Percentiles rank a stretch among this genome's conserved stretches.
phyloP scores from a whole-genome alignment of 2,329 filamentous ascomycete species.

The Ophiostoma sp. region DNA sequence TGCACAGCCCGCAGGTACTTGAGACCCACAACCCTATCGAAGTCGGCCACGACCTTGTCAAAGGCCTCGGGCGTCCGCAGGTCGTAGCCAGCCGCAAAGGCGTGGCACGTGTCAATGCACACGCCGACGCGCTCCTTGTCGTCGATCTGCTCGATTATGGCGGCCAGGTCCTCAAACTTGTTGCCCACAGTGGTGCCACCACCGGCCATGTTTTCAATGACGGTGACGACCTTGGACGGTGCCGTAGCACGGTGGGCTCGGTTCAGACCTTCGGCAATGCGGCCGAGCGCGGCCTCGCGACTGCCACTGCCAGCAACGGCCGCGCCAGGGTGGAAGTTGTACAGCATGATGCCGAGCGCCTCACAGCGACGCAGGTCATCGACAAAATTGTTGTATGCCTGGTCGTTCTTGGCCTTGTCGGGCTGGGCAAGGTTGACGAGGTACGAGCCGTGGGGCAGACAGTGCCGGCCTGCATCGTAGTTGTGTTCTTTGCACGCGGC shows the following conservation, averaged over 20 bases:
- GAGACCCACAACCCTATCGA: slow-evolving; percentile 71
- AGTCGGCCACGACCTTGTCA: slow-evolving; percentile 63
- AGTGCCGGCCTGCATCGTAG: slow-evolving; percentile 66
- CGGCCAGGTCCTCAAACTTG: slow-evolving; percentile 76
- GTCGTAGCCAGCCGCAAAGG: slow-evolving; percentile 92
- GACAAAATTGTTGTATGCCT: slow-evolving; percentile 79
- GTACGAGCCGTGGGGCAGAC: slow-evolving; percentile 91
- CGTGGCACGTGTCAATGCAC: slow-evolving; percentile 94
- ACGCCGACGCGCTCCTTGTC: slow-evolving; percentile 83
- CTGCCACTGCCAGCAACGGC: slow-evolving; percentile 59
- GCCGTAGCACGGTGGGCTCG: slow-evolving; percentile 70
- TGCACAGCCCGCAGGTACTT: slow-evolving; percentile 81
- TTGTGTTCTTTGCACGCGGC: slow-evolving; percentile 60
- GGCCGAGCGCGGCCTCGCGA: slow-evolving; percentile 62
- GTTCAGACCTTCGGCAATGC: slow-evolving; percentile 80
- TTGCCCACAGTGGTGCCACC: slow-evolving; percentile 81
- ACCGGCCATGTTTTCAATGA: slow-evolving; percentile 95
- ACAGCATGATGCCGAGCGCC: slow-evolving; percentile 77
- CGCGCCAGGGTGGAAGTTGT: slow-evolving; percentile 96
- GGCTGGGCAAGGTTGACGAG: slow-evolving; percentile 90
- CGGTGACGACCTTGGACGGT: slow-evolving; percentile 60
- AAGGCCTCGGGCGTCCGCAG: slow-evolving; percentile 71
- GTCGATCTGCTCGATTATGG: slow-evolving; percentile 73
- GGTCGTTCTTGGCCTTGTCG: slow-evolving; percentile 70
- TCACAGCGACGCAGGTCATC: slow-evolving; percentile 87